Conservation (phyloP, 306 rosid species). For the Prunus mume region DNA sequence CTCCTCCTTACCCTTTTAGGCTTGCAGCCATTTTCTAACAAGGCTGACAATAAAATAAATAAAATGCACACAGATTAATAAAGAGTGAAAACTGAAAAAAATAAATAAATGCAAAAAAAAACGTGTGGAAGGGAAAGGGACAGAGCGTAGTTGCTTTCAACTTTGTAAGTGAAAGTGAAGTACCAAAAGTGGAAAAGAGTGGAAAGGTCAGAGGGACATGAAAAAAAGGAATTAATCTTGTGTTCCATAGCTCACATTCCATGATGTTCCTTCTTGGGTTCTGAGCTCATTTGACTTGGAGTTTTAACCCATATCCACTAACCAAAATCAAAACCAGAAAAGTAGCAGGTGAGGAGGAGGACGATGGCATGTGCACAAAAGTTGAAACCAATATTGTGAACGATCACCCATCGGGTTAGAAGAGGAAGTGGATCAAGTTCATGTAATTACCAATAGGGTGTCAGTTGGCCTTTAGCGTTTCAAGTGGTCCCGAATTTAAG, state of each 20-base stretch:
- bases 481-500: fast-evolving
- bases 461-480: no score
- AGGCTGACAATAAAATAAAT: not conserved
- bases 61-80: not conserved
- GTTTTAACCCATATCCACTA: not conserved
- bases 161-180: not conserved
- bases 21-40: conserved; percentile 12
- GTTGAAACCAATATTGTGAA: not conserved
- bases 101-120: not conserved
- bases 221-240: not conserved
- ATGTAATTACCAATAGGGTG: no score
- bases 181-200: not conserved
- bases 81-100: not conserved
- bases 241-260: conserved; percentile 21
- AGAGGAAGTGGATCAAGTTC: no score
- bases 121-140: conserved; percentile 42
- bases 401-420: not conserved
- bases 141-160: conserved; percentile 35
- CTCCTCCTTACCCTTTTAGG: conserved; percentile 14
- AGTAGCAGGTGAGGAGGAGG: not conserved
- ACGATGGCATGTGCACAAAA: not conserved
- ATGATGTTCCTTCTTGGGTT: not conserved
- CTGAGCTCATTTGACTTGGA: not conserved
- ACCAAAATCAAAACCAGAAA: not conserved
- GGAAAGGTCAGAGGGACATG: not conserved